These are phyloP conservation scores for Pythium biforme DNA, from an alignment of 352 stramenopile species.

Conservation along the genomic window DNA sequence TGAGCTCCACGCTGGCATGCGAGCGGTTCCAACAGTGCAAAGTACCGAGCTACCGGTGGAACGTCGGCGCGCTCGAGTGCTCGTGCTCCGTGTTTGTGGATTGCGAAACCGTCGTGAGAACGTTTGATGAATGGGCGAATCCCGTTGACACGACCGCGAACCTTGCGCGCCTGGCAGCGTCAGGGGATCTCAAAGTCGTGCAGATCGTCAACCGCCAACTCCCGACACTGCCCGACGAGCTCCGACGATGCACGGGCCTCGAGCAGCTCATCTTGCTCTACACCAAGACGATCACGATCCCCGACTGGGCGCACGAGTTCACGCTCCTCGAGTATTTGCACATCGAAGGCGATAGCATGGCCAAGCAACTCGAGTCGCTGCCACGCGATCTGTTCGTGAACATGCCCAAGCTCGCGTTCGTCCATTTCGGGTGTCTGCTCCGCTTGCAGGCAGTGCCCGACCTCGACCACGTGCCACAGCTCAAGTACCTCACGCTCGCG, in stretches of 20 bases:
- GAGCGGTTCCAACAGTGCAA: constrained; percentile 12
- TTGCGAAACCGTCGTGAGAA: neutral
- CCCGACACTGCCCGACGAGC: constrained; percentile 13
- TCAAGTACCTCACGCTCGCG: constrained; percentile 6
- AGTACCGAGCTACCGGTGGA: constrained; percentile 28
- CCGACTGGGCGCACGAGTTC: constrained; percentile 23
- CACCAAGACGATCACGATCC: constrained; percentile 21
- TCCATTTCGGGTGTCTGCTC: constrained; percentile 28
- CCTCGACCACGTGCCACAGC: neutral
- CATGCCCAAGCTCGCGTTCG: constrained; percentile 31
- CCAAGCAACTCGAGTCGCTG: constrained; percentile 18
- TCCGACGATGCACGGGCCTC: constrained; percentile 12
- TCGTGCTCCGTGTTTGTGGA: constrained; percentile 28
- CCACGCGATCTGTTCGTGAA: constrained; percentile 29
- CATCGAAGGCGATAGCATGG: neutral
- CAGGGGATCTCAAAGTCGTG: constrained; percentile 22
- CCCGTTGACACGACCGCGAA: constrained; percentile 13
- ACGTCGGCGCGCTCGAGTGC: constrained; percentile 16
- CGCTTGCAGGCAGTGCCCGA: neutral
- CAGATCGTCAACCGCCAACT: constrained; percentile 32
- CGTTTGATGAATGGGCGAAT: neutral
- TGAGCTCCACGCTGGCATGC: constrained; percentile 5
- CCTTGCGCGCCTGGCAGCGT: constrained; percentile 10
- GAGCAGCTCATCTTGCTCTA: constrained; percentile 30
- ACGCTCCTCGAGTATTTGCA: constrained; percentile 26